Evolutionary conservation across 371 early-diverging fungal species (phyloP), one percentile per base, ranked within the genome.

Genomic region (Chytridium lagenaria): DNA sequence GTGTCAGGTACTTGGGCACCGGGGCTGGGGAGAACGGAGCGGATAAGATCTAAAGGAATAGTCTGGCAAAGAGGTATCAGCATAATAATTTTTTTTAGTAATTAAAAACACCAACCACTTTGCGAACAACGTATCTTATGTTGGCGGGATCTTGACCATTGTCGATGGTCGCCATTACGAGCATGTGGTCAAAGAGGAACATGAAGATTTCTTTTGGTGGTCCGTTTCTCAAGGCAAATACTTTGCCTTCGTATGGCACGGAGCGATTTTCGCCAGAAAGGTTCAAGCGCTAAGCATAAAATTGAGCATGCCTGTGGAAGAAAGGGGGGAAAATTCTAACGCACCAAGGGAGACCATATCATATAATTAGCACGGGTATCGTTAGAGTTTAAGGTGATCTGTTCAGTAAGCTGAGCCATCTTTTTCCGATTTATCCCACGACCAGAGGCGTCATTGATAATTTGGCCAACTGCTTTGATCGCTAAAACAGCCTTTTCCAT

Each of bases 401-500:
- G 66, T 3, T 40, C 16, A 16, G 2, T 23, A 2, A 66, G 12
- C 44, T 44, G n/a, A 10, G 10, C 66, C 30, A 30, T 44, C 10
- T 30, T 28, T 7, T 15, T 33, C 40, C 44, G 37, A 3, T 16
- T 34, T 16, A 23, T 34, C 3, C 61, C 36, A 30, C 30, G 30
- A 37, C 36, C 61, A 61, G 23, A 33, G 19, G 33, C 70, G 31
- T 69, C 64, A 30, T 73, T 63, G 68, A 73, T 73, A 15, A 33
- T 7, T 22, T 26, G 49, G 36, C 38, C 67, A 12, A 75, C 49
- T 1, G 15, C 26, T 0, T 16, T 44, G 28, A 75, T 57, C 1
- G 33, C 59, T 2, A 30, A 67, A 19, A 70, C 39, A 10, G 71
- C 75, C 7, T 67, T 36, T 16, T 39, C 34, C 5, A 75, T 5